Evolutionary conservation across 75 land plant genomes (phyloP), one percentile per base, ranked within the genome.

Genomic region (Gnetum montanum): DNA sequence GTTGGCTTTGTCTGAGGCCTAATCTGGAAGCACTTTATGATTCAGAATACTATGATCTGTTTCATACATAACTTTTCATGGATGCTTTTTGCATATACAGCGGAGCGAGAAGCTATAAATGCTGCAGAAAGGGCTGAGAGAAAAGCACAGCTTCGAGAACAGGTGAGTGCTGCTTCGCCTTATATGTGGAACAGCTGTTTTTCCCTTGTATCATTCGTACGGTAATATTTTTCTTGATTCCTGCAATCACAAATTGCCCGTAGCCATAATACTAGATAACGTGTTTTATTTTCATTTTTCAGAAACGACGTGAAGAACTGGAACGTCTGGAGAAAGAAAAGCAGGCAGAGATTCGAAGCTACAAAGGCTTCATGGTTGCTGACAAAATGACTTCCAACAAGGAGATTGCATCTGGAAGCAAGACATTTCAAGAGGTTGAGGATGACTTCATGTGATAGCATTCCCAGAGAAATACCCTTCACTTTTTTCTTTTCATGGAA

Each of bases 301-400:
- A 93, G 98, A 93, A 93, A 77, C 72, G 87, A 7, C 76, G 84
- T 12, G 98, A 89, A 41, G 98, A 93, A 37, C 51, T 89, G 61
- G 96, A 85, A 25, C 88, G 87, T 66, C 63, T 85, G n/a, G 96
- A 93, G 57, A 93, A 82, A 59, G 98, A 93, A 68, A 93, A 64
- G 34, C 90, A 89, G 58, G 96, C 96, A 30, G 98, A 93, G 61
- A 38, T 89, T 27, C 71, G 98, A 60, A 93, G 98, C 85, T 93
- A 93, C 76, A 93, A 85, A 49, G 83, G 86, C 11, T 55, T 93
- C 25, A 89, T 93, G 96, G 98, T 93, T 6, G 59, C 86, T 1
- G 87, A 93, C 35, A 93, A 93, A 57, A 93, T 93, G 98, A 93
- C 98, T 13, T 93, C 98, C 4, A 93, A 93, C 75, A 93, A 89